Base-by-base conservation (phyloP, 257 asterid species). In the Buddleja alternifolia region DNA sequence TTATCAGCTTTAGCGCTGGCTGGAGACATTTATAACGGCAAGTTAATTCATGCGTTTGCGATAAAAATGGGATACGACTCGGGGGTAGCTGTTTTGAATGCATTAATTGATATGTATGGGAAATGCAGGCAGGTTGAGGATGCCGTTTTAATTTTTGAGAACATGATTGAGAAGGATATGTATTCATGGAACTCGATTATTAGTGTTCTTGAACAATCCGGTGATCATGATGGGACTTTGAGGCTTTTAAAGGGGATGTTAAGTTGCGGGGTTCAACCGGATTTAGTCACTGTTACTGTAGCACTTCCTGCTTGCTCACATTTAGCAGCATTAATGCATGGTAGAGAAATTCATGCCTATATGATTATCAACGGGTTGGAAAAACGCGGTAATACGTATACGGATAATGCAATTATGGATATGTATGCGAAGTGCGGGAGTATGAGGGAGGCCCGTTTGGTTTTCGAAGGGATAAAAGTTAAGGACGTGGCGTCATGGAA, bases 391-490 rank as follows among this genome's bases (percentile, higher is more conserved):
- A 25, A 73, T 70, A 76, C 87, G 0, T 71, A 73, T 75, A 77
- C 73, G 3, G 74, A 61, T 56, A 92, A 92, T 76, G 85, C 98
- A 45, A 66, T 93, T 17, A 82, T 93, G 93, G 96, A 93, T 81
- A 90, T 90, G 99, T 93, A 90, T 53, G 84, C 88, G 34, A 93
- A 93, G 82, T 90, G 96, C 29, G 95, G 99, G 61, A 78, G 88
- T 39, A 69, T 88, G 84, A 84, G 87, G 72, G 95, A 88, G 61
- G 91, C 96, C 15, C 81, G 60, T 24, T 54, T 71, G 52, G 77
- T 85, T 62, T 92, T 88, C 48, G 87, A 93, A 66, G 72, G 39
- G 76, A 83, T 79, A 81, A 71, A 56, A 58, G 39, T 47, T 24
- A 90, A 75, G 73, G 96, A 90, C 74, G 80, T 75, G 17, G 97